These are phyloP conservation scores for Nidularia pulvinata DNA, from an alignment of 768 basidiomycete genomes.

Conservation along the genomic window DNA sequence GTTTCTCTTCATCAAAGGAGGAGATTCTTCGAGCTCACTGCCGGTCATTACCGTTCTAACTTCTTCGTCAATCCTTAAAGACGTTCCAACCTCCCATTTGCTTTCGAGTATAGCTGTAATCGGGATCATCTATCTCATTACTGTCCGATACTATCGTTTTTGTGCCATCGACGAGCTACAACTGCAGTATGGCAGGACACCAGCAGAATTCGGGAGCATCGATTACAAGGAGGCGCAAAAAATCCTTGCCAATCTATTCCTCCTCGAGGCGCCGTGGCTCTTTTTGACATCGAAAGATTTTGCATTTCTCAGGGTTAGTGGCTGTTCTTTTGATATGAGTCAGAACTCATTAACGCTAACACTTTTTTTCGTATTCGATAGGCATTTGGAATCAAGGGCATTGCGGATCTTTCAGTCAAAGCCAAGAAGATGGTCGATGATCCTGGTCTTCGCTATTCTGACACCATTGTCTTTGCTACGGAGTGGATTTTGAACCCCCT, in stretches of 20 bases:
- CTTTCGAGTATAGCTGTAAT: too few species aligned
- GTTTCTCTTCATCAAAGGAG: too few species aligned
- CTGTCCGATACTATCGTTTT: neutral
- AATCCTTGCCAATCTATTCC: neutral
- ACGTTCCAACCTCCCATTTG: too few species aligned
- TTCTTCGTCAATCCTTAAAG: too few species aligned
- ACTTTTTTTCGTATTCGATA: neutral
- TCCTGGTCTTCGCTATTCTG: neutral
- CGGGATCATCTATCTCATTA: neutral
- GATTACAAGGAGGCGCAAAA: neutral
- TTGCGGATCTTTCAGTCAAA: neutral
- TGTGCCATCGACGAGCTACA: neutral
- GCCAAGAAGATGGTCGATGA: neutral
- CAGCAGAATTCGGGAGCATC: neutral
- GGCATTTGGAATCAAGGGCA: neutral
- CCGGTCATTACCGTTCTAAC: too few species aligned
- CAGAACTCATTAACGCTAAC: neutral
- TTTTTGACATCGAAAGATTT: neutral
- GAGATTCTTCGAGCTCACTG: too few species aligned
- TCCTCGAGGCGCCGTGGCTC: neutral
- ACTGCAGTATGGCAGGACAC: neutral
- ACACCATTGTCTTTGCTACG: neutral
- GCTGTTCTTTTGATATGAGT: neutral
- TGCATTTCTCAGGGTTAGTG: neutral
- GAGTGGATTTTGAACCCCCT: neutral